phyloP scores from a whole-genome alignment of 2,329 filamentous ascomycete genomes.

The Ophiosphaerella korrae region DNA sequence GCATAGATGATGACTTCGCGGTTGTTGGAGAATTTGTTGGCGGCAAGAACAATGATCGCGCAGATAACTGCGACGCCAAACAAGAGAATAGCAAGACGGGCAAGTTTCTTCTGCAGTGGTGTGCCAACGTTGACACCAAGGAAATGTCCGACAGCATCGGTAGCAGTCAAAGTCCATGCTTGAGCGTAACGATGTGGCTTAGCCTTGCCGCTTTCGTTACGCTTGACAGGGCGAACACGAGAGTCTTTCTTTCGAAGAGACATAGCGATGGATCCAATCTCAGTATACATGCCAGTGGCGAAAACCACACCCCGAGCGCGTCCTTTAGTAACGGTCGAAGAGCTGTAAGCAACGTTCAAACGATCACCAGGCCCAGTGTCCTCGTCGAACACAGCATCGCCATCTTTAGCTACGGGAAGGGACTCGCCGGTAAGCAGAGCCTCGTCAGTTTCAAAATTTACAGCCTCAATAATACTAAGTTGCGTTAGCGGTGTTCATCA shows the following conservation, averaged over 20 bases:
- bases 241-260: conserved; percentile 61
- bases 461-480: conserved; percentile 58
- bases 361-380: conserved; percentile 69
- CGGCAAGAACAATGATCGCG: conserved; percentile 44
- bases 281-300: conserved; percentile 71
- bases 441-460: conserved; percentile 78
- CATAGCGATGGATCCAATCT: conserved; percentile 74
- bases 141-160: conserved; percentile 42
- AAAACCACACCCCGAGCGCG: conserved; percentile 70
- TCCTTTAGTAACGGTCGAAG: conserved; percentile 71
- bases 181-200: conserved; percentile 49
- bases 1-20: conserved; percentile 47
- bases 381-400: conserved; percentile 57
- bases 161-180: conserved; percentile 56
- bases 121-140: conserved; percentile 49
- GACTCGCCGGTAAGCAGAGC: conserved; percentile 74
- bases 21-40: conserved; percentile 44
- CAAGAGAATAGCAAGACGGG: conserved; percentile 38
- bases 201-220: conserved; percentile 40
- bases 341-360: conserved; percentile 71
- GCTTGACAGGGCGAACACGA: conserved; percentile 48
- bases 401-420: conserved; percentile 67
- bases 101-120: conserved; percentile 46
- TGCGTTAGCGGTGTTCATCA: conserved; percentile 1
- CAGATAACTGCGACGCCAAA: conserved; percentile 39